Evolutionary conservation across 176 grass and related monocot species (phyloP), one percentile per base, ranked within the genome.

Genomic region (Thinopyrum elongatum): DNA sequence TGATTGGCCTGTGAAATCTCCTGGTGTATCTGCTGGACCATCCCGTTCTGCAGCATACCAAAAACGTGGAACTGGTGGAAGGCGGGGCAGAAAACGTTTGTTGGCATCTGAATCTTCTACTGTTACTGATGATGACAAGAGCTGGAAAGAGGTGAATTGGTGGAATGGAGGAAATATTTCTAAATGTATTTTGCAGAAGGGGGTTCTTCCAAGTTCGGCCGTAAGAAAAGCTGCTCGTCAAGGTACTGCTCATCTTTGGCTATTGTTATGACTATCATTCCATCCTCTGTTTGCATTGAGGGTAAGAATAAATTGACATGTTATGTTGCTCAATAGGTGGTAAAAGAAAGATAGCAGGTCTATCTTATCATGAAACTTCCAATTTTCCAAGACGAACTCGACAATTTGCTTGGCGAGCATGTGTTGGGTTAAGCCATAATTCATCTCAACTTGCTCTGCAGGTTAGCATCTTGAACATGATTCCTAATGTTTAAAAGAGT

Each of bases 211-310:
- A 16, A 74, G 62, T 89, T 82, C 60, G 3, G 53, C 62, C 63
- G 46, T 82, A 75, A 91, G 86, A 88, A 99, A 93, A 95, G 92
- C 90, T 86, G 97, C 97, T 87, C 94, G 94, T 80, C 94, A 99
- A 93, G 97, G 97, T 99, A 94, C 83, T 73, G 26, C 70, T 25
- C 23, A 53, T 34, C 62, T 53, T 87, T 79, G 44, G 51, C 13
- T 90, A 33, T 36, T 78, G 23, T 65, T 84, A 79, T 73, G 80
- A 51, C 64, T 84, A 61, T 80, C 77, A 67, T 80, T 85, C 70
- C 21, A 46, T 67, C 58, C 65, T 84, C 58, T 59, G 16, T 61
- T 34, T 64, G 25, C 80, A 77, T 66, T 61, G 36, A 64, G 19
- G 22, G 42, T 42, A 68, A 86, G 44, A 53, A 65, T 41, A 77